Evolutionary conservation across 2,329 filamentous ascomycete species (phyloP), one percentile per base, ranked within the genome.

Genomic region (Pseudogymnoascus sp.): DNA sequence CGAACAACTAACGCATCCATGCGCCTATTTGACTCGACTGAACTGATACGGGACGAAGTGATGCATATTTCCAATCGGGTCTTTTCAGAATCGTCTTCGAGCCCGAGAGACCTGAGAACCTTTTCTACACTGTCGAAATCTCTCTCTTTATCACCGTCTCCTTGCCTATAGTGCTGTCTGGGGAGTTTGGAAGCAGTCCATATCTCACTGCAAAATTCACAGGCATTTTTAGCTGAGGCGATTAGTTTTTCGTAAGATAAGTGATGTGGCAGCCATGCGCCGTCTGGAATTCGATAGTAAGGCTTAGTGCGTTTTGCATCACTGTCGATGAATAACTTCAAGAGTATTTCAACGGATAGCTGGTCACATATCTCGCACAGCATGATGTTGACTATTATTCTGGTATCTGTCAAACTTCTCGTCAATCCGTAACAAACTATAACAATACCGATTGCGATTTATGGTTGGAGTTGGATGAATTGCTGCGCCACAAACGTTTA

Each of bases 281-380:
- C 44, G 33, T 54, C 44, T 54, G 44, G 44, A 17, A 54, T 26
- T 54, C 44, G 26, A 54, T 54, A 54, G 44, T 33, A 54, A 31
- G 44, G 26, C n/a, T n/a, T n/a, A 3, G n/a, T 54, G 17, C n/a
- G 44, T 17, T 54, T n/a, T 31, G 44, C 44, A 54, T 54, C 44
- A 11, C 44, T 33, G 26, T 17, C 26, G n/a, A 54, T 33, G 33
- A 54, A 54, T 54, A 54, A 8, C n/a, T 17, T 6, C n/a, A 54
- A 26, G 5, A 54, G 44, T 54, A 31, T 33, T 54, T 33, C 26
- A 33, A 54, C 44, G n/a, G 44, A 54, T 54, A 54, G 26, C 9
- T 54, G 26, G 44, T 33, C 44, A n/a, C 44, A 54, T 54, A 54
- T 33, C 9, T 54, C n/a, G 44, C 44, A 54, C 9, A 54, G 26